These are phyloP conservation scores for Hypoxylon fuscum DNA, from an alignment of 495 filamentous ascomycete species.

Conservation along the genomic window DNA sequence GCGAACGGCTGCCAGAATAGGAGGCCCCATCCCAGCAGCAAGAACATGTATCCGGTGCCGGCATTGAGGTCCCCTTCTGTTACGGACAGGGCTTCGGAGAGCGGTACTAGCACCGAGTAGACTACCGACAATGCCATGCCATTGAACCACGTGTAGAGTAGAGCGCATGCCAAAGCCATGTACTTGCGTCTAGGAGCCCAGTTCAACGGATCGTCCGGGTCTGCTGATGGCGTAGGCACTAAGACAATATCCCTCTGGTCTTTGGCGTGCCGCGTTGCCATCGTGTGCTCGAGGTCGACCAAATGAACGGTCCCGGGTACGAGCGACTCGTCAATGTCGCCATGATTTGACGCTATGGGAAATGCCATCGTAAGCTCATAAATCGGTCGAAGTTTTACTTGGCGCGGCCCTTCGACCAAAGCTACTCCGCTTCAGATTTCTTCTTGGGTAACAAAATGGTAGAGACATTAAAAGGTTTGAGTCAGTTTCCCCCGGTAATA, in stretches of 20 bases:
- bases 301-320: slow-evolving; percentile 65
- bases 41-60: slow-evolving; percentile 72
- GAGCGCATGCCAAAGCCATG: slow-evolving; percentile 59
- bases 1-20: slow-evolving; percentile 76
- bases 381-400: not conserved
- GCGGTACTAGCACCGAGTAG: slow-evolving; percentile 68
- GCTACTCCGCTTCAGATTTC: no score
- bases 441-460: no score
- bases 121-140: slow-evolving; percentile 69
- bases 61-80: slow-evolving; percentile 56
- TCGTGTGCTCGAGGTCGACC: slow-evolving; percentile 57
- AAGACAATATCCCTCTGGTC: slow-evolving; percentile 64
- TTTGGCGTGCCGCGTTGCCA: slow-evolving; percentile 54
- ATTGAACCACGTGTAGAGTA: slow-evolving; percentile 66
- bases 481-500: no score
- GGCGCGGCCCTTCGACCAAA: no score
- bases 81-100: slow-evolving; percentile 64
- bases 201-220: slow-evolving; percentile 70
- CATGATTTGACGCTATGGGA: slow-evolving; percentile 16
- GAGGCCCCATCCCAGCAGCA: slow-evolving; percentile 70
- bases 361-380: slow-evolving; percentile 27
- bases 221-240: slow-evolving; percentile 64
- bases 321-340: slow-evolving; percentile 50
- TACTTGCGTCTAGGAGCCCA: slow-evolving; percentile 66
- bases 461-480: no score